These are phyloP conservation scores for Glebionis coronaria DNA, from an alignment of 129 eudicot species.

Conservation along the genomic window DNA sequence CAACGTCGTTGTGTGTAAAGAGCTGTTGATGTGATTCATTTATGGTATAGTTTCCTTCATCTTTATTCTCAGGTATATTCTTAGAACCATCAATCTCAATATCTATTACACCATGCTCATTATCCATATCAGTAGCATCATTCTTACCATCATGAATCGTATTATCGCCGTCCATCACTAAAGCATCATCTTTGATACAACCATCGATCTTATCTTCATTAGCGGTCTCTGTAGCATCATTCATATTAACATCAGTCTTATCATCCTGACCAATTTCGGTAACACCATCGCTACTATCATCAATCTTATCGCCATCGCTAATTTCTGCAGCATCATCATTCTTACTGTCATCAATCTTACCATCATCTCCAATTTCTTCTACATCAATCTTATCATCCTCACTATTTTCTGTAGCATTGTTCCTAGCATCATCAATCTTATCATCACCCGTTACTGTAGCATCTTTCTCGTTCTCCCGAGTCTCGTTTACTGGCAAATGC, in stretches of 20 bases:
- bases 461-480: conserved; percentile 6
- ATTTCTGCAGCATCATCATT: conserved; percentile 18
- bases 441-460: conserved; percentile 5
- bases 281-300: neutral
- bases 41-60: conserved; percentile 20
- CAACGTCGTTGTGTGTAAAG: conserved; percentile 31
- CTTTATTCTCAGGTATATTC: conserved; percentile 29
- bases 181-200: conserved; percentile 19
- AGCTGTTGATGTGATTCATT: conserved; percentile 36
- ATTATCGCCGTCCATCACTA: conserved; percentile 12
- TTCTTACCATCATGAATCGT: conserved; percentile 20
- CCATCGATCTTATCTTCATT: conserved; percentile 24
- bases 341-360: conserved; percentile 21
- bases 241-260: neutral
- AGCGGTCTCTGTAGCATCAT: conserved; percentile 17
- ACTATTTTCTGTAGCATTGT: conserved; percentile 12
- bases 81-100: conserved; percentile 18
- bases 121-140: conserved; percentile 19
- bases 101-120: conserved; percentile 22
- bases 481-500: neutral
- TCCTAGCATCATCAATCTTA: conserved; percentile 13
- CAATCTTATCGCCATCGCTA: neutral
- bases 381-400: conserved; percentile 22
- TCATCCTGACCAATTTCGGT: neutral
- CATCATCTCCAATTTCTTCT: conserved; percentile 3